Conservation (phyloP, 495 filamentous ascomycete genomes). For the Penicillium roqueforti region DNA sequence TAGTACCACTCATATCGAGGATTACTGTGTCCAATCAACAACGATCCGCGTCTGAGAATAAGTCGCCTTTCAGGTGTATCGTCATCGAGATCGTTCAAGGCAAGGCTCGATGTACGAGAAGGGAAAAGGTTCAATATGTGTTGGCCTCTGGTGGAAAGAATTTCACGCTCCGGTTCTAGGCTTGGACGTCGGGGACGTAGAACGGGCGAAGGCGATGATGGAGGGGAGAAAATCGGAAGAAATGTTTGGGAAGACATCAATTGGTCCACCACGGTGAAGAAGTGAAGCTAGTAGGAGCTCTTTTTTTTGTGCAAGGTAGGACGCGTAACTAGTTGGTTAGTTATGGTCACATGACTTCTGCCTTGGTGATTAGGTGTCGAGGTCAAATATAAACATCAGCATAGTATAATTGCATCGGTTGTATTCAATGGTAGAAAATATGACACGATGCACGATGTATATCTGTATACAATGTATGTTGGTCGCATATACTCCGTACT, state of each 20-base stretch:
- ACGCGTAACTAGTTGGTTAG: too few species aligned
- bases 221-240: conserved; percentile 21
- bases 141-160: conserved; percentile 38
- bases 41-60: conserved; percentile 19
- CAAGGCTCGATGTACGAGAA: conserved; percentile 23
- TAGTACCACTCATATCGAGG: conserved; percentile 37
- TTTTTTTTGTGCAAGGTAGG: too few species aligned
- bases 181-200: conserved; percentile 31
- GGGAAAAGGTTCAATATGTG: conserved; percentile 29
- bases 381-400: too few species aligned
- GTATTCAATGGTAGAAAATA: too few species aligned
- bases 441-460: too few species aligned
- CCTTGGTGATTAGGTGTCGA: too few species aligned
- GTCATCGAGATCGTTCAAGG: conserved; percentile 23
- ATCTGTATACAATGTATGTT: too few species aligned
- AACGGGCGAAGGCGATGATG: conserved; percentile 14
- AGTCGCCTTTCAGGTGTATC: conserved; percentile 8
- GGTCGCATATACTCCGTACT: too few species aligned
- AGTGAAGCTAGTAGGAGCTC: too few species aligned
- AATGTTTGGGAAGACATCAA: conserved; percentile 18
- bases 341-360: too few species aligned
- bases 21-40: conserved; percentile 36
- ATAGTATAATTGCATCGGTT: too few species aligned
- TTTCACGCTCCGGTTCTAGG: conserved; percentile 30
- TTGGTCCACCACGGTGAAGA: too few species aligned